These are phyloP conservation scores for Solanum stenotomum DNA, from an alignment of 257 asterid genomes.

Conservation along the genomic window DNA sequence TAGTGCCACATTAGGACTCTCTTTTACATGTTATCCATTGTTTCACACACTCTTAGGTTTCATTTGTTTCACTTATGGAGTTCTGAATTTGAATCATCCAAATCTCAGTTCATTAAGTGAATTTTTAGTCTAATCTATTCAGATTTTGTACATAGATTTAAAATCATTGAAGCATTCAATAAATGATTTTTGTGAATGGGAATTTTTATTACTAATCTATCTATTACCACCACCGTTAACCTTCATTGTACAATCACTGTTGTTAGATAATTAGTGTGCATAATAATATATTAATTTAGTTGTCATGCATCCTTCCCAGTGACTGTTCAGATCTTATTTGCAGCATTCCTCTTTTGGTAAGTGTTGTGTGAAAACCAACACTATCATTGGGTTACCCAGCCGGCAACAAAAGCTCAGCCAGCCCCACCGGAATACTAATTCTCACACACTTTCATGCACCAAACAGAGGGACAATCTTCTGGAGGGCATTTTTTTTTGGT, in stretches of 20 bases:
- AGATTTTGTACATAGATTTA: background rate
- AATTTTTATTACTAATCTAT: background rate
- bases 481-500: background rate
- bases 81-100: background rate
- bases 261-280: background rate
- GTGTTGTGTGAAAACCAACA: background rate
- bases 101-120: background rate
- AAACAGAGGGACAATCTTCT: background rate
- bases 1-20: background rate
- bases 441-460: background rate
- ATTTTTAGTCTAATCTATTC: background rate
- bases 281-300: background rate
- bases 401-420: background rate
- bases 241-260: background rate
- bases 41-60: background rate
- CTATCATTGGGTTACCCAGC: background rate
- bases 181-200: background rate
- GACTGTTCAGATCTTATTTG: background rate
- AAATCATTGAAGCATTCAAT: background rate
- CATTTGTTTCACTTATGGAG: background rate
- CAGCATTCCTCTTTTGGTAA: background rate
- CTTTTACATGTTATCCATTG: background rate
- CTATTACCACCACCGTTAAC: background rate
- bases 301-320: background rate
- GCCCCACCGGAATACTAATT: background rate